These are phyloP conservation scores for Solanum arcanum DNA, from an alignment of 257 asterid genomes.

Conservation along the genomic window DNA sequence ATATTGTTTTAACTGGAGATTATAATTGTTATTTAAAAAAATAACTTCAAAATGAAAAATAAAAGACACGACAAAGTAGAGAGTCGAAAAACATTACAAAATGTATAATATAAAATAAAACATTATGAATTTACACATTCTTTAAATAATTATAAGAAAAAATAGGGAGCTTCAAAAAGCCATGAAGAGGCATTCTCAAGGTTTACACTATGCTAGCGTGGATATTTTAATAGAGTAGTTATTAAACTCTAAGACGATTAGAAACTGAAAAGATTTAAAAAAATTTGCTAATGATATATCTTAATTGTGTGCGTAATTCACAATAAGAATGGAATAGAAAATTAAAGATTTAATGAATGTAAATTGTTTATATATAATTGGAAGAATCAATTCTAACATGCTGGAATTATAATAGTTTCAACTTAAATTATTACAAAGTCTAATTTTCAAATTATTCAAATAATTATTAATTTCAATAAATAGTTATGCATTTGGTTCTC, in stretches of 20 bases:
- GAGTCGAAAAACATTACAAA: no score
- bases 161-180: no score
- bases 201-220: not conserved
- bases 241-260: not conserved
- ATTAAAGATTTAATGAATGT: no score
- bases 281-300: no score
- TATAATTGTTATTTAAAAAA: no score
- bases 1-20: not conserved
- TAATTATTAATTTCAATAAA: not conserved
- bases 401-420: not conserved
- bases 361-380: no score
- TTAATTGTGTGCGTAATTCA: not conserved
- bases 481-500: not conserved
- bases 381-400: not conserved
- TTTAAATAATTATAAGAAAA: no score
- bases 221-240: not conserved
- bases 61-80: no score
- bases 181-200: not conserved
- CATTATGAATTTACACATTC: no score
- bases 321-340: not conserved
- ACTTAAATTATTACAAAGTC: not conserved
- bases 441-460: no score
- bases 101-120: no score
- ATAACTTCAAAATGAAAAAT: no score
- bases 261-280: not conserved